These are phyloP conservation scores for Detonula confervacea DNA, from an alignment of 352 stramenopile genomes.

Conservation along the genomic window DNA sequence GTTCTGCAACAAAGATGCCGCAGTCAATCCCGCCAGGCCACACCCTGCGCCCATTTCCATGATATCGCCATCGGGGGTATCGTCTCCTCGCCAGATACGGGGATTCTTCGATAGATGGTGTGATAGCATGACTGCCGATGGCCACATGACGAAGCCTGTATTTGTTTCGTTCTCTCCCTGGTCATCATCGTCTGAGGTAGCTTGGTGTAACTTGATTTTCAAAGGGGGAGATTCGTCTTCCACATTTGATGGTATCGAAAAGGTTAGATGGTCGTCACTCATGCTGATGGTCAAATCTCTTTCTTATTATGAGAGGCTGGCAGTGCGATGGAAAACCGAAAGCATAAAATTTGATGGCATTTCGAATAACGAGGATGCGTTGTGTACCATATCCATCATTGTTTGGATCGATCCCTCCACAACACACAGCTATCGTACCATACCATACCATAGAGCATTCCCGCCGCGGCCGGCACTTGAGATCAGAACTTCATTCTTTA, in stretches of 20 bases:
- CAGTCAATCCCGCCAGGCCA: conserved; percentile 69
- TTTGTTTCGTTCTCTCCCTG: conserved; percentile 33
- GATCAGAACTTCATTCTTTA: too few relatives aligned
- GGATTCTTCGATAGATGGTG: conserved; percentile 65
- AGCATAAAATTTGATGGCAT: too few relatives aligned
- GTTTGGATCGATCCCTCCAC: too few relatives aligned
- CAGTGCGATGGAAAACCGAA: too few relatives aligned
- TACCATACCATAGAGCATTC: too few relatives aligned
- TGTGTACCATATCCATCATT: too few relatives aligned
- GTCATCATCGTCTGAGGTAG: conserved; percentile 11
- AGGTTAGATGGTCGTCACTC: conserved; percentile 21
- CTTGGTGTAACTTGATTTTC: conserved; percentile 28
- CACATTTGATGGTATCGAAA: conserved; percentile 27
- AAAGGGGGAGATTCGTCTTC: conserved; percentile 7
- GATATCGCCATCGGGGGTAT: conserved; percentile 42
- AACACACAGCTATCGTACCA: too few relatives aligned
- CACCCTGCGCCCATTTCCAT: conserved; percentile 79
- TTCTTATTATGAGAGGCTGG: too few relatives aligned
- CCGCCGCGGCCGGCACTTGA: too few relatives aligned
- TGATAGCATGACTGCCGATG: conserved; percentile 68
- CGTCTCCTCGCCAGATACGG: conserved; percentile 14
- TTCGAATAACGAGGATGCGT: too few relatives aligned
- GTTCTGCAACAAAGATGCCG: conserved; percentile 47
- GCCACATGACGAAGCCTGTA: conserved; percentile 73
- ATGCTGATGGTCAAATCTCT: too few relatives aligned